These are phyloP conservation scores for Ciborinia camelliae DNA, from an alignment of 2,329 filamentous ascomycete genomes.

Conservation along the genomic window DNA sequence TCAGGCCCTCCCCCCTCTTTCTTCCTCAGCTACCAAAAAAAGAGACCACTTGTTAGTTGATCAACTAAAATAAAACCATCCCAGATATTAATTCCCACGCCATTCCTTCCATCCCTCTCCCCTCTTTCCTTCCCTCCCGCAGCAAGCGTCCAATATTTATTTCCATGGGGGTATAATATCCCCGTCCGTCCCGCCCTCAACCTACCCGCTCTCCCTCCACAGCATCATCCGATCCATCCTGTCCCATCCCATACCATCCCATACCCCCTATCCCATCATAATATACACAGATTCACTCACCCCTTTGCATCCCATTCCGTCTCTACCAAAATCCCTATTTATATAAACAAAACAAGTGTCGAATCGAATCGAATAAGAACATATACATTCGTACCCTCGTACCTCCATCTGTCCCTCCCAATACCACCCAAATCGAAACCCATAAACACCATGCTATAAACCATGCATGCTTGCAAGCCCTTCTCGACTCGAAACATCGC, in stretches of 20 bases:
- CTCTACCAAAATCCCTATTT: constrained; percentile 5
- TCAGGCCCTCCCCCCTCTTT: not conserved
- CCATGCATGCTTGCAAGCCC: constrained; percentile 5
- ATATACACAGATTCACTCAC: not conserved
- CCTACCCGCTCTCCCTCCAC: not conserved
- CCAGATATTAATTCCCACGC: not conserved
- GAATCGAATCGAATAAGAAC: not conserved
- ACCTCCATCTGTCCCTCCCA: not conserved
- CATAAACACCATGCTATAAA: constrained; percentile 2
- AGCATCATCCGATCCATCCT: not conserved
- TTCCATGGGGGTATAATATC: constrained; percentile 10
- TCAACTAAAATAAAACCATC: not conserved
- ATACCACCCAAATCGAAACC: not conserved
- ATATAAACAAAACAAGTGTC: constrained; percentile 10
- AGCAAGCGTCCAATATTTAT: not conserved
- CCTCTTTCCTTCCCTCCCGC: not conserved
- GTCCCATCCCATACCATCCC: not conserved
- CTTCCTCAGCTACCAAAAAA: not conserved
- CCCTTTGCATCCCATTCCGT: not conserved
- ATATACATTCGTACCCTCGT: constrained; percentile 6
- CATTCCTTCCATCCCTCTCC: not conserved
- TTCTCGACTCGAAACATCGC: not conserved
- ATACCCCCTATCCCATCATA: not conserved
- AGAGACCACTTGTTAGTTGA: not conserved
- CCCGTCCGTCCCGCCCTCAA: not conserved